Evolutionary conservation across 805 yeast species (phyloP).

Genomic region (Ogataea ramenticola): DNA sequence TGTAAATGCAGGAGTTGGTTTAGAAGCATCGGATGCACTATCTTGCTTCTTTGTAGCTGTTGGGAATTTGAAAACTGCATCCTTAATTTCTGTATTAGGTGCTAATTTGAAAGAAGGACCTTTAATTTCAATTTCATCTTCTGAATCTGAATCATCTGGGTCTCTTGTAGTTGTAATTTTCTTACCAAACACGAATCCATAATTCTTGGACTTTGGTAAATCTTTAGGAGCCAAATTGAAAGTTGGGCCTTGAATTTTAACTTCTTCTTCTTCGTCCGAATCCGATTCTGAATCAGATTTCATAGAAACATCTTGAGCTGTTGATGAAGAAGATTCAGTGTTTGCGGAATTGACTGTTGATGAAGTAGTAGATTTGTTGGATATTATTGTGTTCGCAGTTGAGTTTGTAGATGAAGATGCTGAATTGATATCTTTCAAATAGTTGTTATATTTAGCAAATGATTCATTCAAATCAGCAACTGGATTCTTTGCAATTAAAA

Average conservation of each 20-base stretch:
- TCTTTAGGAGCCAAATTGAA: slow-evolving; percentile 36
- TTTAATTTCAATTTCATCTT: slow-evolving; percentile 57
- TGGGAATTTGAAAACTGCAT: slow-evolving; percentile 24
- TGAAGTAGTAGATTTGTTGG: not conserved
- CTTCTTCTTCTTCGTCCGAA: slow-evolving; percentile 25
- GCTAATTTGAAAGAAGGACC: slow-evolving; percentile 60
- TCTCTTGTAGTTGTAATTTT: slow-evolving; percentile 22
- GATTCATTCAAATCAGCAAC: slow-evolving; percentile 49
- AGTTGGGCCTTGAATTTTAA: slow-evolving; percentile 65
- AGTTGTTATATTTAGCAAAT: slow-evolving; percentile 52
- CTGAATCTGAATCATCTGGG: slow-evolving; percentile 36
- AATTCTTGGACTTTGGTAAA: slow-evolving; percentile 41
- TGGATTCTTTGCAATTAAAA: slow-evolving; percentile 35
- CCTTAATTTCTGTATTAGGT: slow-evolving; percentile 28
- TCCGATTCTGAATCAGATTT: slow-evolving; percentile 1
- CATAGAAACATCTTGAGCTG: not conserved
- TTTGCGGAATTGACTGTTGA: not conserved
- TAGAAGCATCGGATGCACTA: not conserved
- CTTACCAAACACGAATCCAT: slow-evolving; percentile 42
- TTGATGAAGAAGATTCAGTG: not conserved
- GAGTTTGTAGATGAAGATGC: slow-evolving; percentile 3
- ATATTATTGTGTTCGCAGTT: no score
- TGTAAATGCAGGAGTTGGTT: not conserved
- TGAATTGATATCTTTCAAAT: slow-evolving; percentile 23
- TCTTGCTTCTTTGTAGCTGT: slow-evolving; percentile 7